These are phyloP conservation scores for Termitomyces sp. DNA, from an alignment of 768 basidiomycete genomes.

Conservation along the genomic window DNA sequence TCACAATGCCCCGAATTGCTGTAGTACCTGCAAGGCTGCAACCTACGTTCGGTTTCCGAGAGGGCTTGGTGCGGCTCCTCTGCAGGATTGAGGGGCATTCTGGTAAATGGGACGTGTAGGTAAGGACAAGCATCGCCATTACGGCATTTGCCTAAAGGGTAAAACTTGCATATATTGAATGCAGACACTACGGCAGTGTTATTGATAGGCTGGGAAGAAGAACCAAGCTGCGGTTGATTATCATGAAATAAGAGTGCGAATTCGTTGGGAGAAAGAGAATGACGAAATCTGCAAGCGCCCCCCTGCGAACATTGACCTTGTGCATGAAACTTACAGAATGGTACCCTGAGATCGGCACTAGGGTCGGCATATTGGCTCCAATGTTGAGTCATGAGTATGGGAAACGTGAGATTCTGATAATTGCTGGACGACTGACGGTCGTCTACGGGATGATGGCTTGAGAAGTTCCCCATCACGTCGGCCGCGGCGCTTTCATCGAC, in stretches of 20 bases:
- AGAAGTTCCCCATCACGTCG: background rate
- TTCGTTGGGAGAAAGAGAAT: slow-evolving; percentile 33
- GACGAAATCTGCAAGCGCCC: slow-evolving; percentile 30
- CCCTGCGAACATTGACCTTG: slow-evolving; percentile 27
- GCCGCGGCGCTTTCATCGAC: background rate
- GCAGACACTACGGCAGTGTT: slow-evolving; percentile 4
- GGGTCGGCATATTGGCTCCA: slow-evolving; percentile 42
- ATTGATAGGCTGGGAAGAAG: background rate
- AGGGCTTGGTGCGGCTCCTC: background rate
- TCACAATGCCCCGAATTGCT: slow-evolving; percentile 10
- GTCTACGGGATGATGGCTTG: slow-evolving; percentile 1
- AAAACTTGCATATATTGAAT: slow-evolving; percentile 25
- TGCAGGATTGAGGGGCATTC: background rate
- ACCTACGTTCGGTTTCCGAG: background rate
- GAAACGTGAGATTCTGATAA: slow-evolving; percentile 10
- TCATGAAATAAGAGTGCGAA: slow-evolving; percentile 33
- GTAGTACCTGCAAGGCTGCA: slow-evolving; percentile 18
- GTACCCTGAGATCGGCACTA: slow-evolving; percentile 20
- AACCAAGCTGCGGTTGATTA: slow-evolving; percentile 25
- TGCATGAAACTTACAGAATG: slow-evolving; percentile 36
- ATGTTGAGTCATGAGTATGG: slow-evolving; percentile 21
- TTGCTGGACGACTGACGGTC: background rate
- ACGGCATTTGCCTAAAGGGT: slow-evolving; percentile 29
- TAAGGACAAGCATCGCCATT: slow-evolving; percentile 34
- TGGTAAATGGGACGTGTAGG: slow-evolving; percentile 20